These are phyloP conservation scores for Cochlearia excelsa DNA, from an alignment of 345 rosid genomes.

Conservation along the genomic window DNA sequence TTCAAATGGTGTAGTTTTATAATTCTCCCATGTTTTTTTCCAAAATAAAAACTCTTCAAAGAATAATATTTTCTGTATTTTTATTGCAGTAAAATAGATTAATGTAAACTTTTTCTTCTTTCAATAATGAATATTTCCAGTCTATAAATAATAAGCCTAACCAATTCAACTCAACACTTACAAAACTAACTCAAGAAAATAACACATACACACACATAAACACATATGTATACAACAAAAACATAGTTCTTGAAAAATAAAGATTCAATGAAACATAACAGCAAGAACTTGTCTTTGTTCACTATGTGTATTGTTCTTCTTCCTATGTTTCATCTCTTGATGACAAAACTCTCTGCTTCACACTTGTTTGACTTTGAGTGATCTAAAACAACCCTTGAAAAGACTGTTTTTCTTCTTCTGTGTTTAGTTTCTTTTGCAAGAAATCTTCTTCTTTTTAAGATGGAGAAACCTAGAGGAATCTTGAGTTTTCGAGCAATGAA, in stretches of 20 bases:
- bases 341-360: slow-evolving; percentile 32
- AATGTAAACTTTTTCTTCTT: background rate
- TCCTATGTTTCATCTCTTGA: slow-evolving; percentile 31
- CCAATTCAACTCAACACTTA: slow-evolving; percentile 21
- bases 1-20: too few relatives aligned
- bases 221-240: slow-evolving; percentile 10
- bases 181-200: slow-evolving; percentile 7
- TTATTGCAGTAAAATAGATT: background rate
- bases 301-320: slow-evolving; percentile 24
- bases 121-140: background rate
- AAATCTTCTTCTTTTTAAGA: slow-evolving; percentile 38
- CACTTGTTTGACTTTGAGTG: slow-evolving; percentile 35
- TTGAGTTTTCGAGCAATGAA: slow-evolving; percentile 42
- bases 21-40: slow-evolving; percentile 7
- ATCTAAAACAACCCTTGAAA: slow-evolving; percentile 13
- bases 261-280: slow-evolving; percentile 36
- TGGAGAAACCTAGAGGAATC: slow-evolving; percentile 52
- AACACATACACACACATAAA: slow-evolving; percentile 14
- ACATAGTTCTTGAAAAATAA: slow-evolving; percentile 20
- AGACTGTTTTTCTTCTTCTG: background rate
- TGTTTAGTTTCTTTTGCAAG: background rate
- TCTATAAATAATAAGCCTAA: slow-evolving; percentile 42
- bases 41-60: background rate
- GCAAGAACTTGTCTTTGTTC: slow-evolving; percentile 29
- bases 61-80: background rate